Evolutionary conservation across 164 flowering plant species (phyloP).

Genomic region (Magnolia officinalis): DNA sequence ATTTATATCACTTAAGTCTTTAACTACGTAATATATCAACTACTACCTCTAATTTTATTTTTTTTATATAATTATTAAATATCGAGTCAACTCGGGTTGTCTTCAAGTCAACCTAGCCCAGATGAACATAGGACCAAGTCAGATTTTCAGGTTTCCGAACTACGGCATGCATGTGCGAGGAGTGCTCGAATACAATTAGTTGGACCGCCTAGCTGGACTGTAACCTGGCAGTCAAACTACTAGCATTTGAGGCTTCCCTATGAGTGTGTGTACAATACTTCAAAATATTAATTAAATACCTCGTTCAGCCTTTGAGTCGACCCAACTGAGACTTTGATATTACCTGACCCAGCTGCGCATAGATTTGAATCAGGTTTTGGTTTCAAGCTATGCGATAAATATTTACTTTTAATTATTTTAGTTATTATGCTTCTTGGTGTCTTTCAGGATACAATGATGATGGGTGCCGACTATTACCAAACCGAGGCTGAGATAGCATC

Average conservation of each 20-base stretch:
- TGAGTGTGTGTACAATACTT: not conserved
- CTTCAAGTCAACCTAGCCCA: too few relatives aligned
- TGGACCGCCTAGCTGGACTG: not conserved
- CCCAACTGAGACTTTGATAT: not conserved
- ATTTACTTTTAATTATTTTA: not conserved
- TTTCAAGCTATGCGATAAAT: not conserved
- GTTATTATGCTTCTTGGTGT: not conserved
- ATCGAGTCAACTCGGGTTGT: too few relatives aligned
- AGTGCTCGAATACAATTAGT: too few relatives aligned
- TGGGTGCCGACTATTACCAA: constrained; percentile 98
- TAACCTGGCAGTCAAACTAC: not conserved
- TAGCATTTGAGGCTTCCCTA: not conserved
- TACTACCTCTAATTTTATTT: too few relatives aligned
- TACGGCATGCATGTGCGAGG: too few relatives aligned
- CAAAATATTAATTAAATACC: too few relatives aligned
- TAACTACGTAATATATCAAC: too few relatives aligned
- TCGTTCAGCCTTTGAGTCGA: too few relatives aligned
- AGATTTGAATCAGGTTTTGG: not conserved
- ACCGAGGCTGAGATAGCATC: constrained; percentile 93
- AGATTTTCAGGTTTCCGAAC: too few relatives aligned
- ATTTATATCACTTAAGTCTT: too few relatives aligned
- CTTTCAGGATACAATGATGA: constrained; percentile 92
- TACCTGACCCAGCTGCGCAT: not conserved
- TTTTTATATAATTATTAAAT: too few relatives aligned
- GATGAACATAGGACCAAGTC: too few relatives aligned